Evolutionary conservation across 441 rosid species (phyloP), one percentile per base, ranked within the genome.

Genomic region (Euphorbia celastroides): DNA sequence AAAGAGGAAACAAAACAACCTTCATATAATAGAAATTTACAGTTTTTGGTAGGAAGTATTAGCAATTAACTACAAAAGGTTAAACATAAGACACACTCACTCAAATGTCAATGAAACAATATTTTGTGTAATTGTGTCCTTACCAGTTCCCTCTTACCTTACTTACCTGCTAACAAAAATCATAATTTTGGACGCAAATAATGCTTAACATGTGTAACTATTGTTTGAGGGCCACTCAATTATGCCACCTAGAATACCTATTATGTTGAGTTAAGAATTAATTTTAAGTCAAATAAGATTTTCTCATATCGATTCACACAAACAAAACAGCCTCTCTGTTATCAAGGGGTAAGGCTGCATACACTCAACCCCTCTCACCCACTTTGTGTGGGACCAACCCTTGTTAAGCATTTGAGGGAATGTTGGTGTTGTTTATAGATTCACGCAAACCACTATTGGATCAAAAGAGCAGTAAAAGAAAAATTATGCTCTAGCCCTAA

Each of bases 161-260:
- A 30, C n/a, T 52, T 22, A 11, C 28, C 31, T 26, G 26, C 17
- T n/a, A 26, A 5, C 8, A n/a, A n/a, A n/a, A n/a, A n/a, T 28
- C 2, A 46, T 63, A 10, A 48, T 5, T 5, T 62, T n/a, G 16
- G 42, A 14, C 7, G 22, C 50, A 42, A 54, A 14, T 11, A 19
- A 42, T 60, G 42, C 48, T 36, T 66, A 86, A 76, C 22, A 88
- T 92, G 74, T 83, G 82, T 67, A 89, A 76, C 93, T 91, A 61
- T 81, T 80, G 82, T 82, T 83, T 31, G 83, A 90, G 75, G 80
- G 84, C 83, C 83, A 92, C 78, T 84, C 88, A 69, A 88, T 84
- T 73, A 55, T 83, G 79, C 88, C 93, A n/a, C 83, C 87, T 69
- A 88, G 72, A 90, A 80, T 55, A 87, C 85, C 93, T 87, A 91